Evolutionary conservation across 345 rosid genomes (phyloP), one percentile per base, ranked within the genome.

Genomic region (Eutrema heterophyllum): DNA sequence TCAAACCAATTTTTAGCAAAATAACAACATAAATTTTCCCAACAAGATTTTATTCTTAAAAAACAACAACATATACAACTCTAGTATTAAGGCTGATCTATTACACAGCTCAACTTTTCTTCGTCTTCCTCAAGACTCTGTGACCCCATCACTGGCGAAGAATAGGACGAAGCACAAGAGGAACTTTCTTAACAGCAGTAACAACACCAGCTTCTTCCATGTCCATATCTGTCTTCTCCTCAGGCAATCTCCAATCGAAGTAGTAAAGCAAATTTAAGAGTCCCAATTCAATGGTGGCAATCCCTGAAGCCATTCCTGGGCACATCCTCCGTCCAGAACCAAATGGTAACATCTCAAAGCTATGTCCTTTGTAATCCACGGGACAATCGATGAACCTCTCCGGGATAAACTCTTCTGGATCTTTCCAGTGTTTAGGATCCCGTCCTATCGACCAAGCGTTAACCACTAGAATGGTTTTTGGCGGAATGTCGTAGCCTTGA

Each of bases 201-300:
- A 50, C 30, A 39, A 27, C 38, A 29, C 68, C 75, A 71, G 26
- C 59, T 40, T 71, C 75, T 71, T 71, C 61, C 68, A 71, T 71
- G 52, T 61, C 52, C 7, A 61, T 5, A 39, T 27, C 41, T 39
- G 12, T 40, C 18, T 40, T 21, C 18, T 50, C 68, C 2, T 71
- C 51, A 38, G 68, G 75, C 32, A 50, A 15, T 71, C 4, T 40
- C 68, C 75, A 71, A 24, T 62, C 86, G 54, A 87, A 85, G 53
- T 73, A 77, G 75, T 84, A 79, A 27, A 84, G 88, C 38, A 86
- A 82, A 29, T 84, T 82, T 43, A 87, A 79, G 2, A 84, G 73
- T 54, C 81, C 88, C 39, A 81, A 54, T 4, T 30, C 33, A 30
- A 30, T 4, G 33, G 33, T 30, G 5, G 33, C 33, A 30, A 30